Conservation (phyloP, 345 rosid genomes). For the Aquilaria malaccensis region DNA sequence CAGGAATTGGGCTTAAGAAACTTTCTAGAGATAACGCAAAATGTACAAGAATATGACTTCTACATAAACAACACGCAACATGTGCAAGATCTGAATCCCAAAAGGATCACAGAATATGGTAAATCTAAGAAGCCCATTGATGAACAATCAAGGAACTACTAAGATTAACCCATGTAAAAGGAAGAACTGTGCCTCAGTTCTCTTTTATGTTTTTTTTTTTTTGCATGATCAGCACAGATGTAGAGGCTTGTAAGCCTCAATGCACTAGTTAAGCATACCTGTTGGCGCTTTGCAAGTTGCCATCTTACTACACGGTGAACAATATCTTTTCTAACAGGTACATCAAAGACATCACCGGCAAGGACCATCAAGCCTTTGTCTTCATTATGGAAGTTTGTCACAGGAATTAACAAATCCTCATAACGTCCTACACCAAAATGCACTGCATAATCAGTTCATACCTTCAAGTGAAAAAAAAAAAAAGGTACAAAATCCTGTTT, state of each 20-base stretch:
- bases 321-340: slow-evolving; percentile 86
- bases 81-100: no score
- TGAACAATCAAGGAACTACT: no score
- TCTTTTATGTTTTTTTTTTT: no score
- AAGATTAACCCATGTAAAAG: no score
- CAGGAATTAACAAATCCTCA: slow-evolving; percentile 77
- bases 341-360: slow-evolving; percentile 94
- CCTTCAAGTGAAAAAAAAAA: neutral
- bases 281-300: slow-evolving; percentile 92
- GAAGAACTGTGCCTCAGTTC: no score
- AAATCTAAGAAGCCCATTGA: no score
- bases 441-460: slow-evolving; percentile 2
- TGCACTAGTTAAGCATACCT: slow-evolving; percentile 33
- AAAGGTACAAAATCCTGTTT: neutral
- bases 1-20: no score
- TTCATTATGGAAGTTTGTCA: slow-evolving; percentile 67
- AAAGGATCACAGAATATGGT: no score
- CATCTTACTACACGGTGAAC: slow-evolving; percentile 80
- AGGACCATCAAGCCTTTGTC: slow-evolving; percentile 81
- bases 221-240: no score
- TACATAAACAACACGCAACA: no score
- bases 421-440: slow-evolving; percentile 40
- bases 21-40: no score
- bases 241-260: neutral
- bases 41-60: no score